phyloP scores from a whole-genome alignment of 2,329 filamentous ascomycete genomes.

The Fusarium metavorans region DNA sequence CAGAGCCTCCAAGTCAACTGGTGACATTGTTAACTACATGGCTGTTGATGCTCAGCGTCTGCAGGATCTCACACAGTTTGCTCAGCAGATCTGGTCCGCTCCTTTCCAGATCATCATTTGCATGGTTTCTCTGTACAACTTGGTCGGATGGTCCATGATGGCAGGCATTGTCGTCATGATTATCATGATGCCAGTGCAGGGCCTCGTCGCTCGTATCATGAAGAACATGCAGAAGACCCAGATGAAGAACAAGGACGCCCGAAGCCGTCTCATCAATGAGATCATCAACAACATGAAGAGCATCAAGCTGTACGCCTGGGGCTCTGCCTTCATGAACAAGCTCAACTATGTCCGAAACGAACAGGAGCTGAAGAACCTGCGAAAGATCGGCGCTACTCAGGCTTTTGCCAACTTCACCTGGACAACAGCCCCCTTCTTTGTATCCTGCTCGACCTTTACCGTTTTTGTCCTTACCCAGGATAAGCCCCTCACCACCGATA shows the following conservation, averaged over 20 bases:
- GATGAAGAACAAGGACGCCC: conserved; percentile 99
- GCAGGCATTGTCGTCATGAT: conserved; percentile 96
- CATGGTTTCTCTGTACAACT: conserved; percentile 93
- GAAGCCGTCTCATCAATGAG: conserved; percentile 94
- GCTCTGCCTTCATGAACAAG: conserved; percentile 96
- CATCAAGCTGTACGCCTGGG: conserved; percentile 99
- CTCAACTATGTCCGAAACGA: conserved; percentile 97
- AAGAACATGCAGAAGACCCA: conserved; percentile 94
- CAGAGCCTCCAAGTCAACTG: conserved; percentile 87
- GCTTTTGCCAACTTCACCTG: conserved; percentile 97
- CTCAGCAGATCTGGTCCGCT: conserved; percentile 95
- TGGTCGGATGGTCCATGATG: conserved; percentile 96
- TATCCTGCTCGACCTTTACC: conserved; percentile 95
- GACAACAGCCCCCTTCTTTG: conserved; percentile 96
- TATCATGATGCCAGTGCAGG: conserved; percentile 96
- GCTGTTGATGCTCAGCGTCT: conserved; percentile 96
- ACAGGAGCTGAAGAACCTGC: conserved; percentile 91
- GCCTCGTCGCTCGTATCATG: conserved; percentile 91
- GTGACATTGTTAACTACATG: conserved; percentile 99
- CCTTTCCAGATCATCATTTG: conserved; percentile 97
- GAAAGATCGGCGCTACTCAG: conserved; percentile 95
- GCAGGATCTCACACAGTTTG: conserved; percentile 94
- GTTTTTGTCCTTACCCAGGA: conserved; percentile 91
- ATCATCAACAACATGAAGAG: conserved; percentile 99
- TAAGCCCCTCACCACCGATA: conserved; percentile 87